phyloP scores from a whole-genome alignment of 805 yeast species.

The Yamadazyma tumulicola region DNA sequence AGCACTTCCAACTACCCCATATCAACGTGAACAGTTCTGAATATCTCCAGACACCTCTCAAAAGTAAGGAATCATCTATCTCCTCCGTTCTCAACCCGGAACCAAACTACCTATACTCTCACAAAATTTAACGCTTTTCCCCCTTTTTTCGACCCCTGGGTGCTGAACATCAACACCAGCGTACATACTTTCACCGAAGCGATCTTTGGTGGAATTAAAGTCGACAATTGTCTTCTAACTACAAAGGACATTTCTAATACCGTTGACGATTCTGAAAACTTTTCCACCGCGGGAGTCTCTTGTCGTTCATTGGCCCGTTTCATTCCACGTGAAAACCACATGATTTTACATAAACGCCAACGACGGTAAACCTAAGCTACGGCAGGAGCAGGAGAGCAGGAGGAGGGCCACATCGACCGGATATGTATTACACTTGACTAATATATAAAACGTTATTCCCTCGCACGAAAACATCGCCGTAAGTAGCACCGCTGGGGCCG shows the following conservation, averaged over 20 bases:
- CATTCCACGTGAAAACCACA: constrained; percentile 2
- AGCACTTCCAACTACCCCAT: too few relatives aligned
- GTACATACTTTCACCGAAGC: constrained; percentile 87
- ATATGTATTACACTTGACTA: constrained; percentile 27
- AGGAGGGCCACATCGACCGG: not conserved
- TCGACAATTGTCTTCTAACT: constrained; percentile 88
- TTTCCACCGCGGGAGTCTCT: constrained; percentile 1
- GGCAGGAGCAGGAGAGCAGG: too few relatives aligned
- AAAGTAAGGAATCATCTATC: too few relatives aligned
- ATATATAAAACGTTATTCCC: constrained; percentile 65
- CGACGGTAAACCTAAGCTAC: too few relatives aligned
- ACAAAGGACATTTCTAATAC: constrained; percentile 64
- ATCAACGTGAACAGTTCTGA: too few relatives aligned
- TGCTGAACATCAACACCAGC: too few relatives aligned
- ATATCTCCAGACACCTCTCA: too few relatives aligned
- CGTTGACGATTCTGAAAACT: constrained; percentile 2
- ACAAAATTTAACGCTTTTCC: too few relatives aligned
- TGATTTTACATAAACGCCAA: too few relatives aligned
- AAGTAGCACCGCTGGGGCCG: constrained; percentile 41
- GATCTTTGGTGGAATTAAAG: constrained; percentile 97
- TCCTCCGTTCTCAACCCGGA: too few relatives aligned
- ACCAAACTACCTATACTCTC: too few relatives aligned
- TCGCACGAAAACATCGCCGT: constrained; percentile 80
- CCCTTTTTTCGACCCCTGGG: too few relatives aligned
- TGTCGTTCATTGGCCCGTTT: constrained; percentile 3